Conservation (phyloP, 2,329 filamentous ascomycete genomes). For the Xylaria digitata region DNA sequence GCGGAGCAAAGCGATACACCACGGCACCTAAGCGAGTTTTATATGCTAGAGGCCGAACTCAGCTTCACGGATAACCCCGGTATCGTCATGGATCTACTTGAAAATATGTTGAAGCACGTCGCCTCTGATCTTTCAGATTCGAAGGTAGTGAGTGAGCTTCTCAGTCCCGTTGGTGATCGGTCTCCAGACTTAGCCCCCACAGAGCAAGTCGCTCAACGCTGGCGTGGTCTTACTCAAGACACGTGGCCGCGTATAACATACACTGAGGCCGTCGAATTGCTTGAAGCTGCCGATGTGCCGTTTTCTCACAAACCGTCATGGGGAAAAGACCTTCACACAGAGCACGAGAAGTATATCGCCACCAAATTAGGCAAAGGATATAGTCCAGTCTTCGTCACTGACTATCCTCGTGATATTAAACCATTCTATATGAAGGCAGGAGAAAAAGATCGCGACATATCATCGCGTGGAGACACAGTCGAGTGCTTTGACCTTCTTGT, state of each 20-base stretch:
- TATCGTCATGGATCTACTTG: slow-evolving; percentile 81
- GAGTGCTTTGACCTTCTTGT: slow-evolving; percentile 93
- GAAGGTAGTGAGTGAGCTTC: slow-evolving; percentile 60
- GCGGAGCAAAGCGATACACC: slow-evolving; percentile 94
- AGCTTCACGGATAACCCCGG: slow-evolving; percentile 78
- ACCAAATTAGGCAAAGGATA: slow-evolving; percentile 60
- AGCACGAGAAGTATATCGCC: slow-evolving; percentile 92
- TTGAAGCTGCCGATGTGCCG: slow-evolving; percentile 68
- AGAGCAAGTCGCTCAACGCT: slow-evolving; percentile 72
- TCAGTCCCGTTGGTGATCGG: slow-evolving; percentile 54
- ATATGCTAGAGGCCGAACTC: slow-evolving; percentile 96
- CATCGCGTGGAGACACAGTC: slow-evolving; percentile 65
- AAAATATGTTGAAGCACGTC: slow-evolving; percentile 76
- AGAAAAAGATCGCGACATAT: slow-evolving; percentile 27
- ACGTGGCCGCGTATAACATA: slow-evolving; percentile 88
- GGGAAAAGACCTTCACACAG: slow-evolving; percentile 81
- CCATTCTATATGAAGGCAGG: slow-evolving; percentile 82
- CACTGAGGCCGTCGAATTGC: slow-evolving; percentile 75
- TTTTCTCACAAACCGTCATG: slow-evolving; percentile 79
- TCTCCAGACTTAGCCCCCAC: slow-evolving; percentile 58
- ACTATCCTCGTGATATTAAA: slow-evolving; percentile 90
- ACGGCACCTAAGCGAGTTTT: slow-evolving; percentile 95
- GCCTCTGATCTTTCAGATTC: slow-evolving; percentile 54
- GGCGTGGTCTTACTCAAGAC: slow-evolving; percentile 71
- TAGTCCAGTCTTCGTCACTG: slow-evolving; percentile 87